Evolutionary conservation across 148 eudicot genomes (phyloP).

Genomic region (Amaranthus cruentus): DNA sequence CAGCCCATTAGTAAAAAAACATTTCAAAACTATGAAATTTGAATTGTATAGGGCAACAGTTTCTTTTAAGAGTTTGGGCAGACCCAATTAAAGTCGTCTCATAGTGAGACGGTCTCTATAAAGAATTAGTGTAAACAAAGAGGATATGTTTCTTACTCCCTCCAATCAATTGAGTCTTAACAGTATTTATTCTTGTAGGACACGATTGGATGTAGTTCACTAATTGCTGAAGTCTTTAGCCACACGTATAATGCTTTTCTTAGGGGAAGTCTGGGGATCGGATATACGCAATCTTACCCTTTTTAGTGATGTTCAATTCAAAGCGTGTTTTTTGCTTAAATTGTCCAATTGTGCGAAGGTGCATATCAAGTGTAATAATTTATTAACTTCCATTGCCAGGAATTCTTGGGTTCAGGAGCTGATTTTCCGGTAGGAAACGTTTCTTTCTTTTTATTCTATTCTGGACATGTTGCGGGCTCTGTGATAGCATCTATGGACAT

Average conservation of each 20-base stretch:
- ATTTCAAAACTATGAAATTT: too few relatives aligned
- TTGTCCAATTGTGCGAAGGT: neutral
- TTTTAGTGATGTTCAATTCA: neutral
- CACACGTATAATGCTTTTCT: neutral
- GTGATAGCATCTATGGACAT: constrained; percentile 92
- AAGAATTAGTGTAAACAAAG: too few relatives aligned
- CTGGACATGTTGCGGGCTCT: constrained; percentile 91
- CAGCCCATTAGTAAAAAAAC: too few relatives aligned
- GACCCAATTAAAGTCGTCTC: neutral
- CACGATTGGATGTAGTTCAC: too few relatives aligned
- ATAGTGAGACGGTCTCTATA: neutral
- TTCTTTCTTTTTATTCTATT: constrained; percentile 88
- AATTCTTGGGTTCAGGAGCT: constrained; percentile 84
- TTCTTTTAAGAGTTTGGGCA: too few relatives aligned
- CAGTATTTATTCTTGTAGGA: neutral
- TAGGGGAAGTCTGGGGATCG: neutral
- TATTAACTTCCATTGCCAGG: constrained; percentile 38
- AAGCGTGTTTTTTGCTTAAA: neutral
- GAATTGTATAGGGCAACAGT: too few relatives aligned
- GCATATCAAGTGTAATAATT: neutral
- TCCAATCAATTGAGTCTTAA: neutral
- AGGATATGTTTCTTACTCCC: too few relatives aligned
- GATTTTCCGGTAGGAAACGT: constrained; percentile 98
- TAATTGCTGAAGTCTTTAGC: neutral
- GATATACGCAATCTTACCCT: neutral